Conservation (phyloP, 2,329 filamentous ascomycete genomes). For the Rhynchosporium secalis region DNA sequence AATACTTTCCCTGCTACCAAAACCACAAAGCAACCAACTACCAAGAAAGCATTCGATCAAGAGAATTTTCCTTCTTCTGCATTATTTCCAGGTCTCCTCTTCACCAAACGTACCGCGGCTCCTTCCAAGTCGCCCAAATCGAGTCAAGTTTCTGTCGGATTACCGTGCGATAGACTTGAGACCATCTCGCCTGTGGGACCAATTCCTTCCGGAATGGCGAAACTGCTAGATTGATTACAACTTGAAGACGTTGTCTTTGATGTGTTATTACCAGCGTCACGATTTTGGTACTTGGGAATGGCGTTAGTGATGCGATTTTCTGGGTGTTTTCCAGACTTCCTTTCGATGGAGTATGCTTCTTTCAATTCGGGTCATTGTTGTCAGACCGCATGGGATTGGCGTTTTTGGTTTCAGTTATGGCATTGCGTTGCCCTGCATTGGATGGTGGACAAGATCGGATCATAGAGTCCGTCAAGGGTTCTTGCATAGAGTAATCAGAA, state of each 20-base stretch:
- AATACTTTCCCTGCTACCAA: slow-evolving; percentile 35
- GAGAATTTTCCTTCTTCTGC: slow-evolving; percentile 6
- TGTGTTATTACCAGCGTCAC: not conserved
- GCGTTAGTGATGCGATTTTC: not conserved
- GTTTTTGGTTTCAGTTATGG: not conserved
- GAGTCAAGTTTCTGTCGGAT: slow-evolving; percentile 17
- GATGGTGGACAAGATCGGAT: not conserved
- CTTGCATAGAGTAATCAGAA: not conserved
- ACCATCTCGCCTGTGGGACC: slow-evolving; percentile 48
- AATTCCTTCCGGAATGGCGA: slow-evolving; percentile 45
- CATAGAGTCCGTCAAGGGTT: not conserved
- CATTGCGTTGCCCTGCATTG: not conserved
- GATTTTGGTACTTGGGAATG: not conserved
- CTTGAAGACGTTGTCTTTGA: not conserved
- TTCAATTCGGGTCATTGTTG: not conserved
- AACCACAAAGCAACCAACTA: slow-evolving; percentile 22
- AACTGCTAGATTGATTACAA: slow-evolving; percentile 38
- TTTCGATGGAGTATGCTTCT: not conserved
- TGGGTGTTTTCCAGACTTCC: not conserved
- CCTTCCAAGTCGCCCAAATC: not conserved
- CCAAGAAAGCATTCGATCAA: slow-evolving; percentile 15
- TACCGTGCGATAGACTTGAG: slow-evolving; percentile 31
- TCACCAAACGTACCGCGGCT: not conserved
- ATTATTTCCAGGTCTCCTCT: slow-evolving; percentile 27
- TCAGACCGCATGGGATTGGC: not conserved